phyloP scores from a whole-genome alignment of 441 rosid species.

The Rhodomyrtus psidioides region DNA sequence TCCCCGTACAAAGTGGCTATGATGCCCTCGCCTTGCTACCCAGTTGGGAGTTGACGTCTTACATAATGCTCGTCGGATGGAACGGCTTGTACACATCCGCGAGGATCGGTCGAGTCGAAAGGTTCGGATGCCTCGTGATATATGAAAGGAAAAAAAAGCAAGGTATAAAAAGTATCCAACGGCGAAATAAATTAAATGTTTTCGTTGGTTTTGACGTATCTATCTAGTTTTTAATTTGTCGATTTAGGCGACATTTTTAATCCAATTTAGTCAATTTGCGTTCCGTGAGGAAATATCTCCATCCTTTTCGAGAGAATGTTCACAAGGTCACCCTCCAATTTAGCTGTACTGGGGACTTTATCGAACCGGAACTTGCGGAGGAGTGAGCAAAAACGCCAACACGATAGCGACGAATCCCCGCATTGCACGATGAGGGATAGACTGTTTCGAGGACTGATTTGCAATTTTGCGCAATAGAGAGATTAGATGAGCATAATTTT shows the following conservation, averaged over 20 bases:
- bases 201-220: accelerated
- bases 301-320: background rate
- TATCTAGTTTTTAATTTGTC: background rate
- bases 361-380: background rate
- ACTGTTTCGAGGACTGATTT: background rate
- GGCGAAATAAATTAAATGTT: too few species aligned
- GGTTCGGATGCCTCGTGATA: accelerated
- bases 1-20: too few species aligned
- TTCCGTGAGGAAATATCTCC: background rate
- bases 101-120: background rate
- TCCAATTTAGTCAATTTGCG: background rate
- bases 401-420: too few species aligned
- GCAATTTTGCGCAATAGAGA: background rate
- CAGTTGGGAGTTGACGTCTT: background rate
- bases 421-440: too few species aligned
- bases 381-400: background rate
- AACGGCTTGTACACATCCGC: background rate
- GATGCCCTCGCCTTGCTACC: background rate
- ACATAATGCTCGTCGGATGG: background rate
- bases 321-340: background rate
- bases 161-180: background rate
- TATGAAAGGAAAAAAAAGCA: accelerated
- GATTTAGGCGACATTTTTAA: background rate
- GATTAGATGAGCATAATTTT: background rate
- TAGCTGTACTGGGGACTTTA: background rate